A percentile compares a stretch with the other conserved stretches of the same genome.
phyloP scores from a whole-genome alignment of 2,329 filamentous ascomycete genomes.

The Pestalotiopsis sp. region DNA sequence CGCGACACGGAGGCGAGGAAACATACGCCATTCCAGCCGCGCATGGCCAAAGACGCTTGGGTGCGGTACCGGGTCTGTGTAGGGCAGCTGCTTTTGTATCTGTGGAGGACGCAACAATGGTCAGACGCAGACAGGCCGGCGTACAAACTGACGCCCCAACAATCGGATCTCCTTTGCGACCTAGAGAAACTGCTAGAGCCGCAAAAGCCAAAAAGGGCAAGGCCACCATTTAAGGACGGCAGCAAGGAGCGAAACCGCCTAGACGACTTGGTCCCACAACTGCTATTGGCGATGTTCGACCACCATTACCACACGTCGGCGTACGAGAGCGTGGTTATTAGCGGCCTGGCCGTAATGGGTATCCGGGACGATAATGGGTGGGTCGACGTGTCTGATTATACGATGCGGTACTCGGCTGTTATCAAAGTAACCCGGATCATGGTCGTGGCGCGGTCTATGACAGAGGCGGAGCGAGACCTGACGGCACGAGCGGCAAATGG shows the following conservation, averaged over 20 bases:
- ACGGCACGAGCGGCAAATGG: background rate
- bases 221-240: background rate
- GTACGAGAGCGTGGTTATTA: background rate
- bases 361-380: background rate
- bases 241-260: background rate
- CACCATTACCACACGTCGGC: background rate
- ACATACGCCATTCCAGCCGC: background rate
- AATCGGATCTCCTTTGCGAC: background rate
- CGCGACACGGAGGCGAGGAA: background rate
- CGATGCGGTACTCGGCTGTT: background rate
- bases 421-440: background rate
- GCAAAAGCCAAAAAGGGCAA: background rate
- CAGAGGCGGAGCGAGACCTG: background rate
- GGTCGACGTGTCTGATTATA: background rate
- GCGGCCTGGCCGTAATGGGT: background rate
- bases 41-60: background rate
- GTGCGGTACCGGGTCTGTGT: too few relatives aligned
- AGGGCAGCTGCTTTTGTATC: background rate
- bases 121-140: background rate
- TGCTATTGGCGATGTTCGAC: background rate
- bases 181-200: background rate
- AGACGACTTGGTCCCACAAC: background rate
- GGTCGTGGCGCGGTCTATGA: background rate
- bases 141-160: background rate
- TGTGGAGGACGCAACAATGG: background rate